Base-by-base conservation (phyloP, 2,329 filamentous ascomycete genomes). In the Tolypocladium tropicale region DNA sequence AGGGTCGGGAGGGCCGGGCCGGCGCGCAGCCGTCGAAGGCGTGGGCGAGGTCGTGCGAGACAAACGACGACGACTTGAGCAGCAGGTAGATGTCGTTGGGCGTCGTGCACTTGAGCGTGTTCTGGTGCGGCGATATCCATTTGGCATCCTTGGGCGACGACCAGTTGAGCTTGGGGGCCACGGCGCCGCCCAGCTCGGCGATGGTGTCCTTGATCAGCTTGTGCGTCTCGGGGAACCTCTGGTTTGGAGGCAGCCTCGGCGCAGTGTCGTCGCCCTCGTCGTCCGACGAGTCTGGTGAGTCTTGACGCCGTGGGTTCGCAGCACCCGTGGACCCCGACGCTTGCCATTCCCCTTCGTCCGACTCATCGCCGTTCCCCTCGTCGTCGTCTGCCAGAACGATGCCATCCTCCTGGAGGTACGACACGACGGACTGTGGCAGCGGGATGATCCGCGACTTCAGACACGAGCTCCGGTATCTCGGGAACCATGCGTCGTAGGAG, bases 141-240 rank as follows among this genome's bases (percentile, higher is more conserved):
- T 89, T 90, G 10, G 94, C 94, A 68, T 99, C 94, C 70, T 96
- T 96, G 4, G 94, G 94, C 4, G 91, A 86, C 6, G 92, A 96
- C 94, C 94, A 99, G 75, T 97, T 97, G 51, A 99, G 76, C 72
- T 99, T 99, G 0, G 94, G 94, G 2, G 88, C 86, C 10, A 96
- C 92, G 58, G 86, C 84, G 57, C 93, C 93, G 18, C 90, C 92
- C 1, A 97, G 80, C 63, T 92, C 88, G 14, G 78, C 72, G 59
- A 99, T 96, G 46, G 82, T 88, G 28, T 82, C 76, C 68, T 86
- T 87, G 69, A 99, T 90, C 56, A 81, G 73, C 49, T 84, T 76
- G 70, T 99, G 94, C 2, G 92, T 81, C 37, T 89, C 86, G 10
- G 84, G 73, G 73, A 90, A 84, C 39, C 81, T 76, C 63, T 76